phyloP scores from a whole-genome alignment of 306 rosid species.

The Vigna unguiculata region DNA sequence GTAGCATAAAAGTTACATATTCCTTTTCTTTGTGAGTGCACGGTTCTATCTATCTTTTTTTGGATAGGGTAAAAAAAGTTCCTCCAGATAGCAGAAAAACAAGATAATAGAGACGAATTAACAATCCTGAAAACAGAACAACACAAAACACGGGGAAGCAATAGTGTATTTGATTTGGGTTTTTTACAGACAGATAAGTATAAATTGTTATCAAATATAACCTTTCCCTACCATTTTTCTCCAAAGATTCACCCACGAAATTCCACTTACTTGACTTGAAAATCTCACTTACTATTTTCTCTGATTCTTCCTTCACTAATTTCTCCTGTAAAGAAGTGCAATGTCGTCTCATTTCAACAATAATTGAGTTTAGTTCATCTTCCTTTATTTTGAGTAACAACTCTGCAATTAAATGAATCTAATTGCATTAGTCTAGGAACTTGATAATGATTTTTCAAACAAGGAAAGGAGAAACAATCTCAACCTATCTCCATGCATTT shows the following conservation, averaged over 20 bases:
- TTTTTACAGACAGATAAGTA: too few species aligned
- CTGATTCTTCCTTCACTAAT: slow-evolving; percentile 79
- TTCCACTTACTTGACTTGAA: slow-evolving; percentile 22
- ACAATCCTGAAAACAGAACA: too few species aligned
- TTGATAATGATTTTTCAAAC: slow-evolving; percentile 2
- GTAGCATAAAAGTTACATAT: too few species aligned
- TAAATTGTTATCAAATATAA: slow-evolving; percentile 9
- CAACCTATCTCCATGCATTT: slow-evolving; percentile 80
- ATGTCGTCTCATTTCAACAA: slow-evolving; percentile 76
- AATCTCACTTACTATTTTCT: slow-evolving; percentile 71
- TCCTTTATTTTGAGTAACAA: slow-evolving; percentile 75
- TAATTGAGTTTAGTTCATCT: slow-evolving; percentile 86
- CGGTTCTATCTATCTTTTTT: too few species aligned
- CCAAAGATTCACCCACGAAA: neutral
- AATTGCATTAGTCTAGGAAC: slow-evolving; percentile 31
- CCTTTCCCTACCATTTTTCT: slow-evolving; percentile 37
- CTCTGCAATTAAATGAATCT: slow-evolving; percentile 56
- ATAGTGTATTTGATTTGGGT: too few species aligned
- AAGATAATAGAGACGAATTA: too few species aligned
- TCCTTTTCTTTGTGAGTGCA: too few species aligned
- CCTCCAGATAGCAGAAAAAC: too few species aligned
- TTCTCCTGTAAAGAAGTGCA: slow-evolving; percentile 77
- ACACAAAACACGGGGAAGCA: too few species aligned
- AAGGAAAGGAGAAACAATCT: neutral
- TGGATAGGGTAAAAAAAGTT: too few species aligned